Percentiles rank a stretch among this genome's conserved stretches.
Evolutionary conservation across 2,329 filamentous ascomycete genomes (phyloP).

Genomic region (Colletotrichum cereale): DNA sequence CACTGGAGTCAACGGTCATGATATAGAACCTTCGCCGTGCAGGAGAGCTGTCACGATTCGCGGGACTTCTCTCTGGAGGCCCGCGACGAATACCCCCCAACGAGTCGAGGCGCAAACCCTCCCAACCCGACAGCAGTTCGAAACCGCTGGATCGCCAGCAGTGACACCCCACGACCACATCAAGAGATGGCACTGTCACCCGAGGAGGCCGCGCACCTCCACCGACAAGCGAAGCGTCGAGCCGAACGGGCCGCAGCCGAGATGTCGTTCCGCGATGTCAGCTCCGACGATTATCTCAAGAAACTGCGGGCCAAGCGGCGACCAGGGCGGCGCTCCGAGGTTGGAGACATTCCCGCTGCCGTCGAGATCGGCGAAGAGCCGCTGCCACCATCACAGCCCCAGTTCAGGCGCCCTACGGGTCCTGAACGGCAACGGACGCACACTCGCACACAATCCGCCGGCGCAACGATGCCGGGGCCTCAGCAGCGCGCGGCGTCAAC

Average conservation of each 20-base stretch:
- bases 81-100: not conserved
- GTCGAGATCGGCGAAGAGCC: slow-evolving; percentile 29
- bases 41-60: not conserved
- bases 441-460: not conserved
- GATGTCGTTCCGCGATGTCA: slow-evolving; percentile 32
- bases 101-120: not conserved
- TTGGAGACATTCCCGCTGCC: slow-evolving; percentile 24
- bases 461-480: not conserved
- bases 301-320: slow-evolving; percentile 27
- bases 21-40: not conserved
- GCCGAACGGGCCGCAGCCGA: slow-evolving; percentile 35
- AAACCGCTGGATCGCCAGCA: not conserved
- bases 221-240: slow-evolving; percentile 31
- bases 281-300: slow-evolving; percentile 33
- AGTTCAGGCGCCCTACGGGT: not conserved
- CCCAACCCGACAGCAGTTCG: too few relatives aligned
- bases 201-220: slow-evolving; percentile 25
- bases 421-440: not conserved
- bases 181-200: slow-evolving; percentile 19
- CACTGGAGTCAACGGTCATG: not conserved
- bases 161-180: too few relatives aligned
- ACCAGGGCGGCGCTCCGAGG: slow-evolving; percentile 23
- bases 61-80: not conserved
- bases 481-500: not conserved
- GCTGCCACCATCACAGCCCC: not conserved